Evolutionary conservation across 345 rosid species (phyloP).

Genomic region (Mangifera indica): DNA sequence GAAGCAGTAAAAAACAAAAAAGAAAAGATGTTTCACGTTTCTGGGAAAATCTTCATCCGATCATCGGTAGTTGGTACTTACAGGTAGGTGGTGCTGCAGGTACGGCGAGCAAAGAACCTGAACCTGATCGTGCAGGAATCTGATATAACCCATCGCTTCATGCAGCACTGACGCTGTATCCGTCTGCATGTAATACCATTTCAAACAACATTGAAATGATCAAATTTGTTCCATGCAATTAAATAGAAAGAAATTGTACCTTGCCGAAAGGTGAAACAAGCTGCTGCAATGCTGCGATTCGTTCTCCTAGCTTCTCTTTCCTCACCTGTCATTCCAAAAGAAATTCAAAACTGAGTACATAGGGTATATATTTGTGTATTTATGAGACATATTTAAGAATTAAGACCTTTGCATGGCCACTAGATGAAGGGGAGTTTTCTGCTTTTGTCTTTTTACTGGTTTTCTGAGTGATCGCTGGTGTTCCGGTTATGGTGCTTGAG

Average conservation of each 20-base stretch:
- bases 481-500: neutral
- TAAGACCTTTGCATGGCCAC: conserved; percentile 49
- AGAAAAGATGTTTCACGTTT: neutral
- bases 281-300: conserved; percentile 76
- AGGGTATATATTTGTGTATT: too few species aligned
- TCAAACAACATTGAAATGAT: neutral
- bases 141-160: conserved; percentile 97
- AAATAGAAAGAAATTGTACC: conserved; percentile 29
- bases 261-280: conserved; percentile 94
- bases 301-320: conserved; percentile 77
- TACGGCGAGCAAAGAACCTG: conserved; percentile 86
- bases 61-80: conserved; percentile 20
- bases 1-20: neutral
- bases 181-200: conserved; percentile 52
- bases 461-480: conserved; percentile 31
- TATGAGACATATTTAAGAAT: too few species aligned
- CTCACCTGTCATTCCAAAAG: conserved; percentile 34
- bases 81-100: conserved; percentile 50
- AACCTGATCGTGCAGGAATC: conserved; percentile 88
- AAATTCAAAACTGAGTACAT: neutral
- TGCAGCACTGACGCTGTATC: conserved; percentile 91
- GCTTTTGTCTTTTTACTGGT: conserved; percentile 43
- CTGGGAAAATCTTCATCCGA: neutral
- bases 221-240: neutral
- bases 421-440: conserved; percentile 45